Percentiles rank a stretch among this genome's conserved stretches.
These are phyloP conservation scores for Setomelanomma holmii DNA, from an alignment of 2,329 filamentous ascomycete species.

Conservation along the genomic window DNA sequence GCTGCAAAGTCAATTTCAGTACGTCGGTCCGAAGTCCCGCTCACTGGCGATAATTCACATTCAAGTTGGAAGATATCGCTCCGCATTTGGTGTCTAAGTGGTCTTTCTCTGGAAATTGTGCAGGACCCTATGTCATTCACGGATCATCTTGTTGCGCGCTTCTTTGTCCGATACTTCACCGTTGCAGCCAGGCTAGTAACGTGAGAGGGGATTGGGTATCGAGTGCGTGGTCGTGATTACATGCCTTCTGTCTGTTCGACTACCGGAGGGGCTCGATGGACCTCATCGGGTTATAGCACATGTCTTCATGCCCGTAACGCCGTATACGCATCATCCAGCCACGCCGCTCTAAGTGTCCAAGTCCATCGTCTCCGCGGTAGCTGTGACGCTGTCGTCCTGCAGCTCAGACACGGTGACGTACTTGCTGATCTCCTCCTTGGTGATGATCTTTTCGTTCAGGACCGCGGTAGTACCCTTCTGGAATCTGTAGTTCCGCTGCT, in stretches of 20 bases:
- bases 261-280: not conserved
- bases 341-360: slow-evolving; percentile 56
- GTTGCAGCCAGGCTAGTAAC: no score
- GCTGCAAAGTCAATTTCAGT: no score
- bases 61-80: no score
- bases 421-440: slow-evolving; percentile 89
- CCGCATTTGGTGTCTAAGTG: no score
- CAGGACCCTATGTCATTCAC: no score
- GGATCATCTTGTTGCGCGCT: no score
- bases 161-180: no score
- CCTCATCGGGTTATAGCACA: slow-evolving; percentile 25
- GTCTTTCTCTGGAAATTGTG: no score
- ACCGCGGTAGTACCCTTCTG: slow-evolving; percentile 91
- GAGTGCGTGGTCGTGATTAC: slow-evolving; percentile 17
- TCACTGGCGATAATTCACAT: no score
- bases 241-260: slow-evolving; percentile 21
- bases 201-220: no score
- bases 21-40: no score
- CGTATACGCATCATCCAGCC: slow-evolving; percentile 7
- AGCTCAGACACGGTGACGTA: slow-evolving; percentile 93
- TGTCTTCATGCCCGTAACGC: slow-evolving; percentile 29
- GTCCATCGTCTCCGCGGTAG: slow-evolving; percentile 69
- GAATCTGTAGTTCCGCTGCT: slow-evolving; percentile 94
- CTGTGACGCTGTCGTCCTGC: slow-evolving; percentile 69
- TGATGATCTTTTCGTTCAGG: slow-evolving; percentile 95